A percentile compares a stretch with the other conserved stretches of the same genome.
Conservation (phyloP, 176 grass and related monocot species). For the Oryza brachyantha region DNA sequence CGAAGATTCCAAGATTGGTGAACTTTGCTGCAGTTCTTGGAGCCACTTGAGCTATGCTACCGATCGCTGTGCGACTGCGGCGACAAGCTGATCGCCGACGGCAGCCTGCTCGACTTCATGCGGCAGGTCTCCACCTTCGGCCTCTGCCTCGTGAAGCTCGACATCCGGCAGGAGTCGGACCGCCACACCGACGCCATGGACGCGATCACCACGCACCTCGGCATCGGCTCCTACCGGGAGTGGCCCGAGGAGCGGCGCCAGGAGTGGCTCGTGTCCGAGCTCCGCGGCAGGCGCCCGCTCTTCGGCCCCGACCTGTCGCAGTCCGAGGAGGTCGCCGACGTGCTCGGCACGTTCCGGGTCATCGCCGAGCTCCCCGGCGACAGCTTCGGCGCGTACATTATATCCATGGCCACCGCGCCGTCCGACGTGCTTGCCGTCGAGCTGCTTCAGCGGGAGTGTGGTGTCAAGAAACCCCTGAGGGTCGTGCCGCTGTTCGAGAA, state of each 20-base stretch:
- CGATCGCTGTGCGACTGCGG: constrained; percentile 69
- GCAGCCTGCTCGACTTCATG: constrained; percentile 72
- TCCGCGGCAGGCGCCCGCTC: constrained; percentile 59
- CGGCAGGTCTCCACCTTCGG: constrained; percentile 78
- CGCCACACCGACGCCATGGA: constrained; percentile 64
- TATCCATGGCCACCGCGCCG: constrained; percentile 68
- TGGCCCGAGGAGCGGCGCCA: constrained; percentile 69
- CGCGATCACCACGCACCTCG: constrained; percentile 67
- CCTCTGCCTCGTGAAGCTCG: constrained; percentile 65
- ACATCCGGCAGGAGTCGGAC: constrained; percentile 86
- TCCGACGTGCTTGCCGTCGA: constrained; percentile 84
- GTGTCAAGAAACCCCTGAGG: constrained; percentile 49
- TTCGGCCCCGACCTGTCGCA: constrained; percentile 51
- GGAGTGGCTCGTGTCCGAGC: constrained; percentile 73
- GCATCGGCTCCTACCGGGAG: constrained; percentile 68
- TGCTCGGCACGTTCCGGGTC: constrained; percentile 69
- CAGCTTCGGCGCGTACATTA: constrained; percentile 68
- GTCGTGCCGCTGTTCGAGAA: constrained; percentile 77
- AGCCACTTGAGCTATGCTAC: constrained; percentile 83
- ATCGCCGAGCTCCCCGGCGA: constrained; percentile 64
- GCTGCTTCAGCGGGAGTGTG: constrained; percentile 61
- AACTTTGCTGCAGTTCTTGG: constrained; percentile 50
- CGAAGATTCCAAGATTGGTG: neutral
- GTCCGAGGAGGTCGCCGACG: constrained; percentile 60
- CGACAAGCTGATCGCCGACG: constrained; percentile 62